Evolutionary conservation across 2,329 filamentous ascomycete genomes (phyloP).

Genomic region (Fusarium sp.): DNA sequence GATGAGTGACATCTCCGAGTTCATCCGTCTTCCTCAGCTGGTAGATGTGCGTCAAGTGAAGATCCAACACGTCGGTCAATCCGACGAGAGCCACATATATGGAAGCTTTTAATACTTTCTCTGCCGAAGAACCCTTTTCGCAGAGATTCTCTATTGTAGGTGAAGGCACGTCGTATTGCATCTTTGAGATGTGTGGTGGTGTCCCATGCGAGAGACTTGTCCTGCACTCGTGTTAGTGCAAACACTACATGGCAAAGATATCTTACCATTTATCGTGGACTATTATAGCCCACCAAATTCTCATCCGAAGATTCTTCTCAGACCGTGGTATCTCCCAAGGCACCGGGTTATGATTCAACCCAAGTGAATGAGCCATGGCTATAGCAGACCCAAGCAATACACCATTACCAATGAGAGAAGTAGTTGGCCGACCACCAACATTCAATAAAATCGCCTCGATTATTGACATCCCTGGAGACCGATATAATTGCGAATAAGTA

Average conservation of each 20-base stretch:
- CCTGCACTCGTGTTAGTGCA: slow-evolving; percentile 46
- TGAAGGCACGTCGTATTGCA: slow-evolving; percentile 58
- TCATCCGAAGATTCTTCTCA: slow-evolving; percentile 60
- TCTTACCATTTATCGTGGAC: slow-evolving; percentile 63
- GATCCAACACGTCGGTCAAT: slow-evolving; percentile 52
- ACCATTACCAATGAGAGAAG: slow-evolving; percentile 65
- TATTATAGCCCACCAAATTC: slow-evolving; percentile 64
- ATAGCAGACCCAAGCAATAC: slow-evolving; percentile 59
- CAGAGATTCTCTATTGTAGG: slow-evolving; percentile 51
- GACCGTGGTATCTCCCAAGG: slow-evolving; percentile 60
- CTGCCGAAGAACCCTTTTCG: slow-evolving; percentile 24
- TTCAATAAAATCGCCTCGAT: slow-evolving; percentile 66
- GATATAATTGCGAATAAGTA: slow-evolving; percentile 65
- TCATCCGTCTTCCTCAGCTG: slow-evolving; percentile 44
- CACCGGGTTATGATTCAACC: slow-evolving; percentile 61
- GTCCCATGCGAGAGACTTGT: slow-evolving; percentile 62
- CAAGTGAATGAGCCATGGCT: slow-evolving; percentile 61
- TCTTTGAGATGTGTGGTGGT: slow-evolving; percentile 55
- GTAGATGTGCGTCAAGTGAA: slow-evolving; percentile 48
- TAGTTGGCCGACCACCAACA: slow-evolving; percentile 65
- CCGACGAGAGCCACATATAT: slow-evolving; percentile 56
- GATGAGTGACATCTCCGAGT: slow-evolving; percentile 39
- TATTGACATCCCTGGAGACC: slow-evolving; percentile 65
- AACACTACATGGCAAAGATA: fast-evolving
- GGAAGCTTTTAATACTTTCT: slow-evolving; percentile 42